Base-by-base conservation (phyloP, 73 alveolate species). In the Tetrahymena elliotti region DNA sequence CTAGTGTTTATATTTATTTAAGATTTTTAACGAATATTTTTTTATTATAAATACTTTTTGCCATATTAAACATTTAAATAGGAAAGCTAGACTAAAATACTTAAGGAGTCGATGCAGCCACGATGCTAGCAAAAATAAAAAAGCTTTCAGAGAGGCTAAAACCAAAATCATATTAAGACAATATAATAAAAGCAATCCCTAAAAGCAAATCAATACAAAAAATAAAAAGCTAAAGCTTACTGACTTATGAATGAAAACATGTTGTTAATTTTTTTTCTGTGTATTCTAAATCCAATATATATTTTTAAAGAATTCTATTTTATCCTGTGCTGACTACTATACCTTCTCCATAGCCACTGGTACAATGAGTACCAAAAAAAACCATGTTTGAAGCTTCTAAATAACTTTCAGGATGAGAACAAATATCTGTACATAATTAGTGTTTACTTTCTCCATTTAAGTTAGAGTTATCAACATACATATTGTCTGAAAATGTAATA, bases 391-490 rank as follows among this genome's bases (percentile, higher is more conserved):
- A 95, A 16, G 99, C 96, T 96, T 98, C 99, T 83, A 98, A 96
- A 35, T 98, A 98, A 96, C 97, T 98, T 82, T 98, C 99, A 39
- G 95, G 96, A 83, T 94, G 93, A 40, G 98, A 97, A 93, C 97
- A 96, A 93, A 97, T 98, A 36, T 93, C 93, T 16, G 93, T 92
- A 34, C 95, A 37, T 12, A 41, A 35, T 33, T 98, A 98, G 37
- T 98, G 97, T 68, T 95, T 97, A 15, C 98, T 95, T 96, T 99
- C 99, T 93, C 99, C 99, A 33, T 99, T 99, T n/a, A 99, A 96
- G 11, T 98, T 97, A 38, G 99, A 98, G 94, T 98, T 99, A 92
- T 99, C 99, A 11, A 98, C 99, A 88, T 98, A 97, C 93, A 99
- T 97, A 6, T 98, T 96, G 53, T 99, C 96, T 47, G 99, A 93